Base-by-base conservation (phyloP, 2,329 filamentous ascomycete genomes). In the Bretziella fagacearum region DNA sequence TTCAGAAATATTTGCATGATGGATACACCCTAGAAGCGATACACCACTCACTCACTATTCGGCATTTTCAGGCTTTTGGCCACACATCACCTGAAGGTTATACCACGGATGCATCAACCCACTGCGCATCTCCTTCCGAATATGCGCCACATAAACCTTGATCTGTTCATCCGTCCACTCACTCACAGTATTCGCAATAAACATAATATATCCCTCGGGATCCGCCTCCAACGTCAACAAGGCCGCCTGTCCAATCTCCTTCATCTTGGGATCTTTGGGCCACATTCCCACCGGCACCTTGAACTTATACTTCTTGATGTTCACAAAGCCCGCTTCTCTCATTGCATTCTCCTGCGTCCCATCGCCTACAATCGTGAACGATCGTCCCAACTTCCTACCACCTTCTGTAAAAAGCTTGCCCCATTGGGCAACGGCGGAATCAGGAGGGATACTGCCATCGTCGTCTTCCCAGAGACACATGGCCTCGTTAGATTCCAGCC, bases 401-500 rank as follows among this genome's bases (percentile, higher is more conserved):
- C 55, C 54, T 17, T 54, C 48, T 11, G 49, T 29, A 46, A 57
- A 49, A 4, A 47, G 33, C 3, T 46, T 26, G 25, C 50, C 37
- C 54, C 53, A 55, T 17, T 35, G 48, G 6, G n/a, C 15, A 2
- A 30, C 35, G 4, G 45, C 35, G 8, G 45, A 30, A 3, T 47
- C 37, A 6, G 35, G 15, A 13, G 15, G 23, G 15, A 65, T 50
- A 0, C 63, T 64, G 15, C 55, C 61, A 48, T 71, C 68, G 42
- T 69, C 66, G 40, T 62, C 57, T 0, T 62, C 53, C 1, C 58
- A 56, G 3, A 64, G 59, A 17, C 62, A 56, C 6, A 66, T 60
- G 35, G 17, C 35, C 33, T 71, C 69, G 13, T 65, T 60, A 3
- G 64, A 54, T 46, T 67, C 65, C 3, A 66, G 35, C 58, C 62